Percentiles rank a stretch among this genome's conserved stretches.
phyloP scores from a whole-genome alignment of 192 early-diverging fungal genomes.

The Mortierella antarctica region DNA sequence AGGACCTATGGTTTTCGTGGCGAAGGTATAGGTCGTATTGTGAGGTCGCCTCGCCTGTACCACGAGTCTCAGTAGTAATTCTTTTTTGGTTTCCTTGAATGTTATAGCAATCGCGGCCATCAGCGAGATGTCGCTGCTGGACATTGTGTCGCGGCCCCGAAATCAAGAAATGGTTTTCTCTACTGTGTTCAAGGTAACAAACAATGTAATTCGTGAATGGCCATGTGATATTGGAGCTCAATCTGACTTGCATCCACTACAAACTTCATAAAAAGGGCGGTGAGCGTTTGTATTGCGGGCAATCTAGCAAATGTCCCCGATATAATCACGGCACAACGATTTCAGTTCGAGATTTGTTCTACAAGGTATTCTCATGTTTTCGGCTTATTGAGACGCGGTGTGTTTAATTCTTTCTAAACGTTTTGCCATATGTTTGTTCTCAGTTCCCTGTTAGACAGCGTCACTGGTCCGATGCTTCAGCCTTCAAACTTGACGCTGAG shows the following conservation, averaged over 20 bases:
- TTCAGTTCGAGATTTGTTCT: conserved; percentile 72
- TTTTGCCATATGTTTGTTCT: neutral
- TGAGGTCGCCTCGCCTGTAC: neutral
- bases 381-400: too few species aligned
- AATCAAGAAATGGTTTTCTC: conserved; percentile 15
- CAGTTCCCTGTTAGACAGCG: conserved; percentile 72
- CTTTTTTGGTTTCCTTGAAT: neutral
- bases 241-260: too few species aligned
- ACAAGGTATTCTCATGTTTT: conserved; percentile 59
- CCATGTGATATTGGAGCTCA: too few species aligned
- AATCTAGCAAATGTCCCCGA: conserved; percentile 35
- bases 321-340: conserved; percentile 68
- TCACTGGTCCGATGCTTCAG: conserved; percentile 41
- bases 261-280: conserved; percentile 58
- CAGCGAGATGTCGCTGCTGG: conserved; percentile 38
- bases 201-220: neutral
- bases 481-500: conserved; percentile 50
- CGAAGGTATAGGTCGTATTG: conserved; percentile 62
- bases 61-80: neutral
- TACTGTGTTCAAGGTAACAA: conserved; percentile 27
- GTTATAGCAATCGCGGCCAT: conserved; percentile 22
- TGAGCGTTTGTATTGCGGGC: conserved; percentile 56
- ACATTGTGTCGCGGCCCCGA: conserved; percentile 32
- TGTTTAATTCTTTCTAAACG: neutral
- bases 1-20: conserved; percentile 75